These are phyloP conservation scores for Venturia carpophila DNA, from an alignment of 2,329 filamentous ascomycete genomes.

Conservation along the genomic window DNA sequence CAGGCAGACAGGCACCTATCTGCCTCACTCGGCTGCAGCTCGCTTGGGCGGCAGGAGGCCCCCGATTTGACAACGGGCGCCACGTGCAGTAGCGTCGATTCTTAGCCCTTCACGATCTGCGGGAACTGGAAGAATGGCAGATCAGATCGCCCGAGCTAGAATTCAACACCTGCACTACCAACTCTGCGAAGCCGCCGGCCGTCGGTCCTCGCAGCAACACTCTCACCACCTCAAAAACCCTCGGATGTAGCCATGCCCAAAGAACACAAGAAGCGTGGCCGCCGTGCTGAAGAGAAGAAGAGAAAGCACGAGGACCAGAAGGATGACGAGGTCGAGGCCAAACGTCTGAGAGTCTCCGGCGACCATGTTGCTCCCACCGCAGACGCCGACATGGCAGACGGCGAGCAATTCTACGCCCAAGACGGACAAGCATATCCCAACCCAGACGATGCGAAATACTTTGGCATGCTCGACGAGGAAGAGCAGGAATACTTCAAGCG, in stretches of 20 bases:
- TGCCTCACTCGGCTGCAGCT: neutral
- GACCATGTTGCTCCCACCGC: conserved; percentile 15
- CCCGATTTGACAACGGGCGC: neutral
- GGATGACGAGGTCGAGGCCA: conserved; percentile 29
- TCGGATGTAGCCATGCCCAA: conserved; percentile 43
- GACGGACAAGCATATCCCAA: conserved; percentile 23
- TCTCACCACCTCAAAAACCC: neutral
- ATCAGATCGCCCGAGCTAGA: neutral
- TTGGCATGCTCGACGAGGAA: conserved; percentile 82
- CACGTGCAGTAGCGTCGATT: conserved; percentile 4
- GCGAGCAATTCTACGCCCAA: neutral
- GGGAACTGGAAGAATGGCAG: neutral
- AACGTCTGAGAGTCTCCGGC: conserved; percentile 24
- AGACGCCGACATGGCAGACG: conserved; percentile 22
- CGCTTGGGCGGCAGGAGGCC: neutral
- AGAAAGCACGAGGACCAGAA: conserved; percentile 43
- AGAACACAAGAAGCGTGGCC: conserved; percentile 51
- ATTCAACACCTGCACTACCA: neutral
- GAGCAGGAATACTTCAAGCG: conserved; percentile 94
- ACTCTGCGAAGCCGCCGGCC: too few relatives aligned
- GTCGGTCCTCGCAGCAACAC: neutral
- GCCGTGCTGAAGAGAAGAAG: conserved; percentile 45
- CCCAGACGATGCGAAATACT: conserved; percentile 64
- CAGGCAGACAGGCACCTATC: too few relatives aligned
- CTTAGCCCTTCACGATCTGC: neutral